phyloP scores from a whole-genome alignment of 176 grass and related monocot species.

The Calamus simplicifolius region DNA sequence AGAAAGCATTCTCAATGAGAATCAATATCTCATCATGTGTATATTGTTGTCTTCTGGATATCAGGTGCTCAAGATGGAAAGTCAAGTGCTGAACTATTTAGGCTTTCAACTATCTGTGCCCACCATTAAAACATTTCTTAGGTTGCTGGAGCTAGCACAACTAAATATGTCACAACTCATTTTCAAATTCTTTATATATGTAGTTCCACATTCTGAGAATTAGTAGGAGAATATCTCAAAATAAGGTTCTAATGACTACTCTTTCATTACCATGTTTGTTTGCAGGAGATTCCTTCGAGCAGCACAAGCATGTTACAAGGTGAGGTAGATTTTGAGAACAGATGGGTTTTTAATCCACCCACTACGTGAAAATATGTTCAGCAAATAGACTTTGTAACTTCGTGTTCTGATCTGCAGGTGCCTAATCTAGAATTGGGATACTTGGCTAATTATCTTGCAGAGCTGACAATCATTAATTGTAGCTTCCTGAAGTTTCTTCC shows the following conservation, averaged over 20 bases:
- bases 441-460: constrained; percentile 74
- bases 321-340: constrained; percentile 9
- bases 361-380: neutral
- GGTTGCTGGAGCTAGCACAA: constrained; percentile 25
- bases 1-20: too few relatives aligned
- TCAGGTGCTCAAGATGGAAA: constrained; percentile 84
- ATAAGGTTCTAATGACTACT: too few relatives aligned
- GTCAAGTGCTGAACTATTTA: constrained; percentile 43
- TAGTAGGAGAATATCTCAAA: too few relatives aligned
- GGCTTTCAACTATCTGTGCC: constrained; percentile 74
- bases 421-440: constrained; percentile 31
- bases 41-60: constrained; percentile 19
- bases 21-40: too few relatives aligned
- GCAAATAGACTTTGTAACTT: neutral
- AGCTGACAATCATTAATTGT: constrained; percentile 58
- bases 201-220: too few relatives aligned
- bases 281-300: constrained; percentile 89
- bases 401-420: constrained; percentile 32
- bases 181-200: too few relatives aligned
- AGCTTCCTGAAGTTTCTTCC: constrained; percentile 76
- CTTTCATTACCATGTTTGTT: neutral
- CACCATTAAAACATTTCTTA: constrained; percentile 77
- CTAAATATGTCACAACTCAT: too few relatives aligned
- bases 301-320: constrained; percentile 51
- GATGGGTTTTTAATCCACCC: too few relatives aligned